Evolutionary conservation across 805 yeast species (phyloP), one percentile per base, ranked within the genome.

Genomic region (Candida sakaeoensis): DNA sequence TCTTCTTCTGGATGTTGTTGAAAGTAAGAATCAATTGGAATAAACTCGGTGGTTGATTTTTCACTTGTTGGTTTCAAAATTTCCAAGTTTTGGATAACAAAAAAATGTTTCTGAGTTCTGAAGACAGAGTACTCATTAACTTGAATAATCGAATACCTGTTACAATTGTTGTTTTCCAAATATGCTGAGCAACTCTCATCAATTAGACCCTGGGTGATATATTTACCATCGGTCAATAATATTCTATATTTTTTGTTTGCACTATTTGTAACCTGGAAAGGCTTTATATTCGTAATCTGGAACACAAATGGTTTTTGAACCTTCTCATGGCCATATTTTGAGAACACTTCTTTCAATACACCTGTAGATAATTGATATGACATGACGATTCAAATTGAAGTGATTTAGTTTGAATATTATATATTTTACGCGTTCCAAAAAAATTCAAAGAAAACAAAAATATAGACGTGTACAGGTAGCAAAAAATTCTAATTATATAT

Each of bases 1-100:
- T 72, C 77, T 51, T 77, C 80, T 26, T 72, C 74, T 3, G 85
- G 84, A 57, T 82, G 79, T 12, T 64, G 67, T 27, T 63, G 69
- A 48, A 79, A 76, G 53, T 81, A 82, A 15, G 72, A 73, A 53
- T 82, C 88, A 28, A 52, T 35, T 17, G 41, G 43, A 16, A 33
- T 45, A 16, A 47, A 33, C 27, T 32, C 36, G 15, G 35, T 34
- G 70, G 31, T 57, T 47, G 60, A 61, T 41, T 55, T 67, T 53
- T 63, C 59, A 6, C 70, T 64, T 10, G 63, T 65, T 12, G 63
- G 55, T 29, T 61, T 58, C 19, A 68, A 53, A 10, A 75, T 57
- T 41, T 70, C 74, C 25, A 72, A 61, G 41, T 70, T 73, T 39
- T 72, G 71, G 37, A 77, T 64, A 39, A 75, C 58, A 42, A 75